Conservation (phyloP, 1,284 basidiomycete genomes). For the Phellopilus nigrolimitatus region DNA sequence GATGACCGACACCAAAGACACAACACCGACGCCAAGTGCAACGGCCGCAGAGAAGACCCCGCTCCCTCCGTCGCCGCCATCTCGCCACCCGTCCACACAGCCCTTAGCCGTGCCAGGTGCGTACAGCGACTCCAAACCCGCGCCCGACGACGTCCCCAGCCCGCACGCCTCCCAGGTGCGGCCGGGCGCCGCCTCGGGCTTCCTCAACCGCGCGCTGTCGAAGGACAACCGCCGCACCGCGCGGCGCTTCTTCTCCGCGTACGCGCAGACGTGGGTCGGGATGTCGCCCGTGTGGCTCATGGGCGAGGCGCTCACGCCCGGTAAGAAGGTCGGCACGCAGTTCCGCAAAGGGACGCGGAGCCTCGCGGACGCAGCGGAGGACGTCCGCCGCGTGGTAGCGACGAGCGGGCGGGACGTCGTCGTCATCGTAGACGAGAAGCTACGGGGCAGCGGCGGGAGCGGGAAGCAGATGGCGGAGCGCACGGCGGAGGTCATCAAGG, state of each 20-base stretch:
- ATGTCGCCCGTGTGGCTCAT: conserved; percentile 24
- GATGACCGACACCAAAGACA: too few relatives aligned
- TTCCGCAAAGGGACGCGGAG: conserved; percentile 22
- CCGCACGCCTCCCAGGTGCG: background rate
- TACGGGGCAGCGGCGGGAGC: conserved; percentile 15
- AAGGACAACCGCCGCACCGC: conserved; percentile 19
- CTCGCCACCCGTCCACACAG: conserved; percentile 1
- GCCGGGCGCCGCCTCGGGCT: background rate
- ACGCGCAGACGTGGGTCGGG: conserved; percentile 24
- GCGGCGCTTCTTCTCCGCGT: conserved; percentile 21
- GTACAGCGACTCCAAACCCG: conserved; percentile 1
- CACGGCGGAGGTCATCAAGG: conserved; percentile 25
- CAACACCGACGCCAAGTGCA: too few relatives aligned
- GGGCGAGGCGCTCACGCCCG: conserved; percentile 24
- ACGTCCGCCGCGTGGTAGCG: conserved; percentile 19
- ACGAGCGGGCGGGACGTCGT: conserved; percentile 22
- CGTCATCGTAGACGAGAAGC: conserved; percentile 24
- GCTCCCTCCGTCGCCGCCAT: background rate
- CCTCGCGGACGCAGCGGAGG: conserved; percentile 20
- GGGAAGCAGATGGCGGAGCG: conserved; percentile 13
- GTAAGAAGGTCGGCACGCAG: conserved; percentile 22
- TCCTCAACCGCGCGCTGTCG: conserved; percentile 16
- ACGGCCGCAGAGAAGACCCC: too few relatives aligned
- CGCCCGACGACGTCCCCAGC: background rate
- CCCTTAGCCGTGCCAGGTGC: conserved; percentile 1